These are phyloP conservation scores for Aspergillus quadrilineatus DNA, from an alignment of 2,329 filamentous ascomycete genomes.

Conservation along the genomic window DNA sequence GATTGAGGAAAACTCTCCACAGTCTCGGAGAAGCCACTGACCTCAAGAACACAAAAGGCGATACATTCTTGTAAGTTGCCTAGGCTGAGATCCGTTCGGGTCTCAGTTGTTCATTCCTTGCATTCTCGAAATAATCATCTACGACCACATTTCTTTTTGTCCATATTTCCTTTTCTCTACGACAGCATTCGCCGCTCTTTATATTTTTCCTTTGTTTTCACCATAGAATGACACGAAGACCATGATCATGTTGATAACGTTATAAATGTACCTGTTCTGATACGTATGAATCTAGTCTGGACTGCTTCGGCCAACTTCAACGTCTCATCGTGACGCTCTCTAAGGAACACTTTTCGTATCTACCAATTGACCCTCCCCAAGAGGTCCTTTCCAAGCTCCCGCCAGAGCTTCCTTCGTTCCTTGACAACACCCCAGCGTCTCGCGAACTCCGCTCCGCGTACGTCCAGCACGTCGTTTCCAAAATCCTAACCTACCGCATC, in stretches of 20 bases:
- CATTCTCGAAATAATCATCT: slow-evolving; percentile 17
- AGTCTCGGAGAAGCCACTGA: slow-evolving; percentile 53
- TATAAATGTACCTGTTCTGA: slow-evolving; percentile 47
- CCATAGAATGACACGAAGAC: slow-evolving; percentile 26
- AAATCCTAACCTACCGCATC: slow-evolving; percentile 55
- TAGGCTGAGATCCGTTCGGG: slow-evolving; percentile 24
- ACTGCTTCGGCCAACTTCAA: slow-evolving; percentile 53
- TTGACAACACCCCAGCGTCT: slow-evolving; percentile 53
- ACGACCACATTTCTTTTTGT: slow-evolving; percentile 14
- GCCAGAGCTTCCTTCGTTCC: slow-evolving; percentile 53
- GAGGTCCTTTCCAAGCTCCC: slow-evolving; percentile 54
- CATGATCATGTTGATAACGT: slow-evolving; percentile 31
- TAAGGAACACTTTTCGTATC: slow-evolving; percentile 53
- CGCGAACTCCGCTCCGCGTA: slow-evolving; percentile 55
- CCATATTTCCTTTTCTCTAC: slow-evolving; percentile 16
- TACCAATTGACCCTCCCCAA: slow-evolving; percentile 51
- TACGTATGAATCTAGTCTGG: slow-evolving; percentile 46
- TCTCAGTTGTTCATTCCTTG: slow-evolving; percentile 16
- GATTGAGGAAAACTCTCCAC: slow-evolving; percentile 51
- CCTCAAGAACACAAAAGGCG: slow-evolving; percentile 50
- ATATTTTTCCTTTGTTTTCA: slow-evolving; percentile 19
- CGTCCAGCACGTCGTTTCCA: slow-evolving; percentile 56
- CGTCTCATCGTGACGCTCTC: slow-evolving; percentile 54
- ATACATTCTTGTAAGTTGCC: slow-evolving; percentile 52
- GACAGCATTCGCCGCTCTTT: slow-evolving; percentile 14